A percentile compares a stretch with the other conserved stretches of the same genome.
phyloP scores from a whole-genome alignment of 257 asterid species.

The Solanum tarapatanum region DNA sequence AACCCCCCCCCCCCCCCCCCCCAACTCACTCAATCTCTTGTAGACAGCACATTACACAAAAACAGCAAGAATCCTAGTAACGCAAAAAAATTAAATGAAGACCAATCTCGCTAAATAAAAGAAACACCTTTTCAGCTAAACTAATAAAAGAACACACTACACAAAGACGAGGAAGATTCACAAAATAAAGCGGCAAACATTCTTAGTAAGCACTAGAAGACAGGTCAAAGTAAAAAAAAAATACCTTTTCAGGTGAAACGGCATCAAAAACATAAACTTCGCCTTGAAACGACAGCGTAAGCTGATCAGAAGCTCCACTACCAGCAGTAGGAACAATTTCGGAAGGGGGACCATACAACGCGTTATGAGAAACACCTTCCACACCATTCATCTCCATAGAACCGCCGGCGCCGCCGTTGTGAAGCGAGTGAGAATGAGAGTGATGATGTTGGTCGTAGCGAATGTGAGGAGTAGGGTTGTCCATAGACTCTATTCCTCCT shows the following conservation, averaged over 20 bases:
- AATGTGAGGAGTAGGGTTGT: slow-evolving; percentile 26
- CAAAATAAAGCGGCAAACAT: not conserved
- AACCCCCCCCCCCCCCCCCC: too few species aligned
- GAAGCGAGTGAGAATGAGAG: slow-evolving; percentile 59
- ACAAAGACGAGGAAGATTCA: not conserved
- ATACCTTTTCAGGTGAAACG: slow-evolving; percentile 87
- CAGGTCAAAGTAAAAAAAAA: not conserved
- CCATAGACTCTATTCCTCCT: slow-evolving; percentile 29
- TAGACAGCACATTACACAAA: not conserved
- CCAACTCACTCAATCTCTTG: not conserved
- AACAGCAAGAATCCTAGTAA: not conserved
- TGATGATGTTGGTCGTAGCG: slow-evolving; percentile 57
- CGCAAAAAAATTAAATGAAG: not conserved
- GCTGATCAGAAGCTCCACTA: slow-evolving; percentile 69
- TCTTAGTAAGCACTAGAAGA: not conserved
- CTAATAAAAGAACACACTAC: not conserved
- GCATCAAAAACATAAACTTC: slow-evolving; percentile 90
- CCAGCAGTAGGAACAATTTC: slow-evolving; percentile 26
- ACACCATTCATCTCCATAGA: slow-evolving; percentile 24
- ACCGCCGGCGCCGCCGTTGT: slow-evolving; percentile 2
- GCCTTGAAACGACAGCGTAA: slow-evolving; percentile 91
- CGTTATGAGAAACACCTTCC: slow-evolving; percentile 33
- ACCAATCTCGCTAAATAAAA: not conserved
- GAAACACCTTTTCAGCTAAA: not conserved
- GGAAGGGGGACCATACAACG: slow-evolving; percentile 31